Conservation (phyloP, 108 stramenopile species). For the Skeletonema grethae region DNA sequence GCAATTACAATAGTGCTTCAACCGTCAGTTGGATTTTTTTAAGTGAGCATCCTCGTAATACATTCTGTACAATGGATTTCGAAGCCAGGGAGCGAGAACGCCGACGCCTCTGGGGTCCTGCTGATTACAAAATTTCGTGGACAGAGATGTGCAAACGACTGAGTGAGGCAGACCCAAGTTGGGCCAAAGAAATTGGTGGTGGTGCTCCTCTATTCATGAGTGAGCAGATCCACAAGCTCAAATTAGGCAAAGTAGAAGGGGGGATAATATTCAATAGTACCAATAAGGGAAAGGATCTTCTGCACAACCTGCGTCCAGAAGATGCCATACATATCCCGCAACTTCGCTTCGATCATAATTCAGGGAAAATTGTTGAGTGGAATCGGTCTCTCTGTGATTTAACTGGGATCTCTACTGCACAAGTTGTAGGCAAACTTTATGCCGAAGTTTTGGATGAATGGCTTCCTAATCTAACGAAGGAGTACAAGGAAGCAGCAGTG, state of each 20-base stretch:
- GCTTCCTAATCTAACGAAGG: constrained; percentile 4
- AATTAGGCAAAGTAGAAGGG: background rate
- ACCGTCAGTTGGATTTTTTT: too few relatives aligned
- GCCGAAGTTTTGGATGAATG: constrained; percentile 2
- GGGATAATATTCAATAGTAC: background rate
- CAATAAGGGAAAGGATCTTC: background rate
- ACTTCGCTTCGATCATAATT: constrained; percentile 1
- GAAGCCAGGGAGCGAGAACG: background rate
- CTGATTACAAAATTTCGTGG: background rate
- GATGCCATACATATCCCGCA: background rate
- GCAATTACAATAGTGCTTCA: too few relatives aligned
- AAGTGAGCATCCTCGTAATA: too few relatives aligned
- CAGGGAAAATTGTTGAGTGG: constrained; percentile 1
- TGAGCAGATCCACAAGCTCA: background rate
- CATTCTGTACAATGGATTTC: too few relatives aligned
- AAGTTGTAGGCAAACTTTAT: constrained; percentile 1
- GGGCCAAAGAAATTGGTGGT: background rate
- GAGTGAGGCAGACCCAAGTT: background rate
- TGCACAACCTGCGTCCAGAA: background rate
- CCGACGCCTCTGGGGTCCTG: background rate
- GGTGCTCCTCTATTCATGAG: background rate
- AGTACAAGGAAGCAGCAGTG: constrained; percentile 2
- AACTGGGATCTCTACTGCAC: background rate
- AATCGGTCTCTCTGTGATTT: constrained; percentile 4
- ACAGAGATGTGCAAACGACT: background rate